These are phyloP conservation scores for Chlorella variabilis DNA, from an alignment of 163 green algal genomes.

Conservation along the genomic window DNA sequence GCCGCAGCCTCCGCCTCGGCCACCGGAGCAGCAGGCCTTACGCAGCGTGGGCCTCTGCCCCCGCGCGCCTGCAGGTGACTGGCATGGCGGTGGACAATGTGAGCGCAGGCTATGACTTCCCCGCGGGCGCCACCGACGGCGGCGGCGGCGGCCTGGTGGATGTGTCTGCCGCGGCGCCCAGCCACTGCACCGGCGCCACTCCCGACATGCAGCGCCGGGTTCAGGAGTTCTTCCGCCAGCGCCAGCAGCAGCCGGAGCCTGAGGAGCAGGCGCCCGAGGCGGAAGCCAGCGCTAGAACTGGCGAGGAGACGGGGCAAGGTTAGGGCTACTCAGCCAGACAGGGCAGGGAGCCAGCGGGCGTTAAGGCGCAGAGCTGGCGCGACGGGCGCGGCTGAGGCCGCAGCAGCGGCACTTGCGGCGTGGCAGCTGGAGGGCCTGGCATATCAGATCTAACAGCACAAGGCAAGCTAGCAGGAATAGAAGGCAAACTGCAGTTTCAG, in stretches of 20 bases:
- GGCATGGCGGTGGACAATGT: slow-evolving; percentile 17
- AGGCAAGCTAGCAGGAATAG: too few species aligned
- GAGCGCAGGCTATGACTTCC: slow-evolving; percentile 25
- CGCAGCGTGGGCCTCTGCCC: too few species aligned
- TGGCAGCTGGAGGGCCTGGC: too few species aligned
- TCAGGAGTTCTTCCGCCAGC: slow-evolving; percentile 14
- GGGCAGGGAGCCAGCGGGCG: background rate
- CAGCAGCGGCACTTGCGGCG: too few species aligned
- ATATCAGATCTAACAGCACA: too few species aligned
- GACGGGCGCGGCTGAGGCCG: background rate
- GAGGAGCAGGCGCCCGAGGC: background rate
- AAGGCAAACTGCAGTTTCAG: too few species aligned
- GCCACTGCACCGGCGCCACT: background rate
- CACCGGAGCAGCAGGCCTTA: too few species aligned
- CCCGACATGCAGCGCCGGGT: slow-evolving; percentile 13
- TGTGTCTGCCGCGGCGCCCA: slow-evolving; percentile 2
- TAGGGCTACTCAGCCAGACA: too few species aligned
- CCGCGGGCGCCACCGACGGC: background rate
- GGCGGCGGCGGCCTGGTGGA: slow-evolving; percentile 21
- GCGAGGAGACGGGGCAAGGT: background rate
- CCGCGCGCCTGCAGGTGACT: slow-evolving; percentile 32
- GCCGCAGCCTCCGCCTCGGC: too few species aligned
- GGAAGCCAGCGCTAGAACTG: background rate
- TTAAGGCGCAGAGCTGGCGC: background rate
- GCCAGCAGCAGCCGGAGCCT: background rate